Base-by-base conservation (phyloP, 2,329 filamentous ascomycete species). In the Emergomyces africanus region DNA sequence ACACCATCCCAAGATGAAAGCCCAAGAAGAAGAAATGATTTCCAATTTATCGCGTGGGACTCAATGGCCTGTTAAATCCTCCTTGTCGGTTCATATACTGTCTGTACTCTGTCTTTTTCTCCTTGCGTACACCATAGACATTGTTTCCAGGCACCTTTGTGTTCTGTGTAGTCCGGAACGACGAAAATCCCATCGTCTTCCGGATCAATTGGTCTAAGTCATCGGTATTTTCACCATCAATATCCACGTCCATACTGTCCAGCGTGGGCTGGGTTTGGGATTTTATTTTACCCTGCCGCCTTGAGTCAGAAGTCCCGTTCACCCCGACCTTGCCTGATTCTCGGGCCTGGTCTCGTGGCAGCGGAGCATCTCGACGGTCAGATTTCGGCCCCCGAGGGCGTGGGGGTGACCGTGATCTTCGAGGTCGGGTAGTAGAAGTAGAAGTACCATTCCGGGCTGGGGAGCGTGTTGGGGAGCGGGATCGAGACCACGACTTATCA, bases 81-180 rank as follows among this genome's bases (percentile, higher is more conserved):
- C 77, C 77, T 35, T 71, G 64, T 63, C 77, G 76, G 63, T 78
- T 79, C 84, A 99, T 99, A 74, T 99, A 99, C 81, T 99, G 94
- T 66, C 94, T 82, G 70, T 96, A 97, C 78, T 95, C 83, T 15
- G 86, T 88, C 83, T 90, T 91, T 83, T 96, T 96, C 76, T 94
- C 90, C 79, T 94, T 96, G 65, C 86, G 79, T 57, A 96, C 84
- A 0, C 79, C 89, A 59, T 88, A 91, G 48, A 86, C 83, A 69
- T 90, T 84, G 70, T 99, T 99, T 1, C 94, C 94, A 0, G 83
- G 81, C 1, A 99, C 85, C 70, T 96, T 95, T 58, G 87, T 90
- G 61, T 88, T 84, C 74, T 97, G 95, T 23, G 94, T 97, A 28
- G 84, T 85, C 60, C 85, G 86, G 74, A 97, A 99, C 0, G 81